Conservation (phyloP, 116 monocot species). For the Posidonia oceanica region DNA sequence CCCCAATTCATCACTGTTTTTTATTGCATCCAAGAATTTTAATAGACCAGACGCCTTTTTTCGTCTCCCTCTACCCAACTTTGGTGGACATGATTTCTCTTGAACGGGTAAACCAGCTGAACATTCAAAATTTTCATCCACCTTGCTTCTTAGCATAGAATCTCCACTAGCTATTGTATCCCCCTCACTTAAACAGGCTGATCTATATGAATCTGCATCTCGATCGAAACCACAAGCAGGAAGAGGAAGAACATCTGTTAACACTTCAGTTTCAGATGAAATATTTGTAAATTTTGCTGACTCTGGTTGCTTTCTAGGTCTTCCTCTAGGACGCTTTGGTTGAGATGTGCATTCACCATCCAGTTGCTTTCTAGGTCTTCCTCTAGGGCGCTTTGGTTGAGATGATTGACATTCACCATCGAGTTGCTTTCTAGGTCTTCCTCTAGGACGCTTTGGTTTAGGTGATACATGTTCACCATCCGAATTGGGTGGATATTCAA, state of each 20-base stretch:
- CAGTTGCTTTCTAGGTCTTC: slow-evolving; percentile 18
- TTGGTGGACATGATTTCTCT: background rate
- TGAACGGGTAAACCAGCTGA: background rate
- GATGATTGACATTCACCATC: background rate
- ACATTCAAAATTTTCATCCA: background rate
- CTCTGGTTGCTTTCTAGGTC: slow-evolving; percentile 13
- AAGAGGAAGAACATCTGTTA: background rate
- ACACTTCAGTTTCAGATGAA: background rate
- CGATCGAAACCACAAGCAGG: background rate
- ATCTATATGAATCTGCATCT: background rate
- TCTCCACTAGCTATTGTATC: background rate
- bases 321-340: slow-evolving; percentile 18
- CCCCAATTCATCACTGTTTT: background rate
- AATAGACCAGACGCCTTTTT: background rate
- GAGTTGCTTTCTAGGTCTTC: slow-evolving; percentile 14
- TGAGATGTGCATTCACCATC: background rate
- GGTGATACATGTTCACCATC: background rate
- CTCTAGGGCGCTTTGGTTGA: slow-evolving; percentile 11
- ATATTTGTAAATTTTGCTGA: background rate
- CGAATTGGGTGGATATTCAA: background rate
- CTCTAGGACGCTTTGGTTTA: slow-evolving; percentile 10
- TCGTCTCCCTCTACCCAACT: background rate
- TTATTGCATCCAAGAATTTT: background rate
- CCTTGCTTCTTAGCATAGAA: background rate
- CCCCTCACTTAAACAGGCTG: background rate